Evolutionary conservation across 331 rosid species (phyloP), one percentile per base, ranked within the genome.

Genomic region (Prunus yedoensis): DNA sequence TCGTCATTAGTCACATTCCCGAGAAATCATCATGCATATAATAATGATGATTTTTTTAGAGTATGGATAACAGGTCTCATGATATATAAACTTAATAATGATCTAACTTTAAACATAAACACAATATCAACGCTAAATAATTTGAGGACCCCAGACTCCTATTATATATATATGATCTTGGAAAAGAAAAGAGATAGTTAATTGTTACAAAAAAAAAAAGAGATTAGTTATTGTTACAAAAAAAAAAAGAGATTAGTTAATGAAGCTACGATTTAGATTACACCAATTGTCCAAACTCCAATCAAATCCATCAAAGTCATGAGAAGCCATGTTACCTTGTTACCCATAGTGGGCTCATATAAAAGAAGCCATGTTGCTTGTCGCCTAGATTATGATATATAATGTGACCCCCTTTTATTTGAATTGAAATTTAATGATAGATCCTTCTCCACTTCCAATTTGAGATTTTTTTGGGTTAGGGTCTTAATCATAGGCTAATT

Each of bases 41-140:
- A 8, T 38, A 38, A n/a, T n/a, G n/a, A n/a, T 38, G 43, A 38
- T 1, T 38, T 38, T 6, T 38, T 38, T 38, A 6, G 43, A 38
- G 0, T 3, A 0, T 49, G 15, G 7, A 13, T 49, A 11, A 11
- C 52, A 11, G 0, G 15, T 13, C 4, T 49, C 14, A 3, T 3
- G 3, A 8, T 20, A 25, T 3, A 9, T 1, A 20, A n/a, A 35
- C 0, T 21, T 56, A 56, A 20, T 20, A 56, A 8, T 5, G 28
- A 56, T 28, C 0, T 4, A 56, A 56, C 20, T 56, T 52, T 52
- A 52, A 9, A n/a, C 14, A 56, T 56, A 56, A n/a, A 23, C 27
- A 56, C 28, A 56, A 20, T 20, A 20, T 56, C 20, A 56, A 2
- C 1, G 6, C 27, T 0, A 7, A 17, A 15, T 10, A 35, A 1